Evolutionary conservation across 768 basidiomycete species (phyloP).

Genomic region (Serendipita sp.): DNA sequence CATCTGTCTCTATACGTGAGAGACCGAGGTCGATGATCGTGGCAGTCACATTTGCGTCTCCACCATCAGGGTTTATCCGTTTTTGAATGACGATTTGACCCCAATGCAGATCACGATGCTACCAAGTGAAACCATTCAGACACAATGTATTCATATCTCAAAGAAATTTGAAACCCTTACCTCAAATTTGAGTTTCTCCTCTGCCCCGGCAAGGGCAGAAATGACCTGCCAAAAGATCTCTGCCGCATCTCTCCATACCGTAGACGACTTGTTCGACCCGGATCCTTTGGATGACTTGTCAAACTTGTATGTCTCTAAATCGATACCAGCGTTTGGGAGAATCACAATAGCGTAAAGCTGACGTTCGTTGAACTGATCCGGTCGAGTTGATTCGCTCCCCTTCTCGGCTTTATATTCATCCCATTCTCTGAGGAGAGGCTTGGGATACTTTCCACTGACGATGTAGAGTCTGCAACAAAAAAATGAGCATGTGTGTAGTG

Average conservation of each 20-base stretch:
- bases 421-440: slow-evolving; percentile 65
- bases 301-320: slow-evolving; percentile 77
- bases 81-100: slow-evolving; percentile 79
- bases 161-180: slow-evolving; percentile 26
- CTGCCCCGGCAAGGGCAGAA: slow-evolving; percentile 60
- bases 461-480: slow-evolving; percentile 47
- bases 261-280: slow-evolving; percentile 17
- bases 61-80: slow-evolving; percentile 21
- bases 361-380: slow-evolving; percentile 57
- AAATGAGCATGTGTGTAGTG: background rate
- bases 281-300: slow-evolving; percentile 2
- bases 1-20: slow-evolving; percentile 60
- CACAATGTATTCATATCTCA: slow-evolving; percentile 7
- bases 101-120: slow-evolving; percentile 99
- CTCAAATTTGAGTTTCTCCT: slow-evolving; percentile 72
- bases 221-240: slow-evolving; percentile 85
- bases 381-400: slow-evolving; percentile 71
- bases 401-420: slow-evolving; percentile 63
- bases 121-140: background rate
- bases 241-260: slow-evolving; percentile 72
- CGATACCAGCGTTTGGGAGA: slow-evolving; percentile 76
- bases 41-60: slow-evolving; percentile 28
- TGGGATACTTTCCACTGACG: slow-evolving; percentile 74
- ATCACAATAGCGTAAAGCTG: slow-evolving; percentile 86
- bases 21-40: slow-evolving; percentile 93